Conservation (phyloP, 805 yeast genomes). For the Pichia heedii region DNA sequence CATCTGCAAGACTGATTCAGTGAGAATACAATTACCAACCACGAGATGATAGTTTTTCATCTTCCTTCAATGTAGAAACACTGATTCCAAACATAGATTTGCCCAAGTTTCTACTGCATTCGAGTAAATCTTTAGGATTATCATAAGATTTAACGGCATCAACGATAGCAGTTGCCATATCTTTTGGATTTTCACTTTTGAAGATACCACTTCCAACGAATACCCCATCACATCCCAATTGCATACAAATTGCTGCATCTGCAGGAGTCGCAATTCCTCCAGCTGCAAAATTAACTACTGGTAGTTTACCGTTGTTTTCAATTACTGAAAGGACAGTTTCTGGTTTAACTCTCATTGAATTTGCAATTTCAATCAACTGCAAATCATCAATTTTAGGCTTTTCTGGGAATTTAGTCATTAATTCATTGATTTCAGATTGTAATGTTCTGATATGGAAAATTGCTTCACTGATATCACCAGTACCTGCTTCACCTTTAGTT, state of each 20-base stretch:
- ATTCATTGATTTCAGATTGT: slow-evolving; percentile 43
- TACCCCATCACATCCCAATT: slow-evolving; percentile 70
- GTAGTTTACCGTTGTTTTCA: slow-evolving; percentile 49
- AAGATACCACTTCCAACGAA: slow-evolving; percentile 76
- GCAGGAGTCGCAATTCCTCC: slow-evolving; percentile 88
- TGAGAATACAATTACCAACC: slow-evolving; percentile 35
- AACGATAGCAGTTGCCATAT: slow-evolving; percentile 70
- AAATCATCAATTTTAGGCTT: slow-evolving; percentile 29
- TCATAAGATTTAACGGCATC: slow-evolving; percentile 66
- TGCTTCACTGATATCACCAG: slow-evolving; percentile 80
- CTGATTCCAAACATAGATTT: slow-evolving; percentile 69
- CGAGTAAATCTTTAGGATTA: slow-evolving; percentile 51
- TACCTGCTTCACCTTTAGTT: slow-evolving; percentile 85
- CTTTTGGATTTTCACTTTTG: slow-evolving; percentile 63
- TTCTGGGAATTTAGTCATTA: slow-evolving; percentile 17
- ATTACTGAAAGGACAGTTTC: slow-evolving; percentile 42
- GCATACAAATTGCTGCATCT: slow-evolving; percentile 80
- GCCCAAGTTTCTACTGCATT: slow-evolving; percentile 62
- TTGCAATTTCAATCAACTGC: slow-evolving; percentile 43
- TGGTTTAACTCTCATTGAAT: slow-evolving; percentile 49
- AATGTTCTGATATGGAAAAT: slow-evolving; percentile 64
- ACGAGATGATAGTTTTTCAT: slow-evolving; percentile 40
- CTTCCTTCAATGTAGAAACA: slow-evolving; percentile 39
- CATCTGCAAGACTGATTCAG: too few relatives aligned
- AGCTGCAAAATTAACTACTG: slow-evolving; percentile 81